Base-by-base conservation (phyloP, 371 early-diverging fungal genomes). In the Rhizopus arrhizus region DNA sequence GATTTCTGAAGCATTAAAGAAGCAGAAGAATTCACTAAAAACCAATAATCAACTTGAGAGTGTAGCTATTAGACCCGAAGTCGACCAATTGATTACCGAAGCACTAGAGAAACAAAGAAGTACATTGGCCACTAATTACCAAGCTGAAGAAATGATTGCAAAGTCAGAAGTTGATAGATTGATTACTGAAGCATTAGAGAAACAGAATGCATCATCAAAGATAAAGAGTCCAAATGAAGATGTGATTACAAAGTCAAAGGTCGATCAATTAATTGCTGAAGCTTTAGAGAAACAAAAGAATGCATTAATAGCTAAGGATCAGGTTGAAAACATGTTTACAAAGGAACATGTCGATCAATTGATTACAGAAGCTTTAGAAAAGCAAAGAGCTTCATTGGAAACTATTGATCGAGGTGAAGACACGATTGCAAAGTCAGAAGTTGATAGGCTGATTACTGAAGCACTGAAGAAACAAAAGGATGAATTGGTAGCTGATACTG, bases 71-170 rank as follows among this genome's bases (percentile, higher is more conserved):
- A 0, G 52, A 60, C 10, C 28, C 3, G 10, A 32, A n/a, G 35
- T 42, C 2, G 31, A 56, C 5, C 47, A 45, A 45, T 34, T 35
- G n/a, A 28, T 11, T 15, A 12, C 15, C 9, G 36, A 46, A 9
- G 60, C 52, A 36, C 42, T 58, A 5, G 64, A 64, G 15, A 53
- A 45, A 12, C 53, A 57, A 33, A 15, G 35, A 16, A n/a, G 13
- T 11, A 45, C 52, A 28, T 43, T 56, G 22, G 22, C 22, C 22
- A 22, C 22, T 22, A 22, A 22, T 22, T 22, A 22, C 22, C 22
- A 22, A 22, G 22, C 22, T 13, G 45, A 51, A 29, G 15, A 34
- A 11, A 13, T 34, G 5, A 53, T 53, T 15, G 34, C 42, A 50
- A 29, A 15, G 36, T 31, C 56, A 55, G 38, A 53, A 2, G 15